Evolutionary conservation across 2,329 filamentous ascomycete genomes (phyloP).

Genomic region (Rutstroemia sp.): DNA sequence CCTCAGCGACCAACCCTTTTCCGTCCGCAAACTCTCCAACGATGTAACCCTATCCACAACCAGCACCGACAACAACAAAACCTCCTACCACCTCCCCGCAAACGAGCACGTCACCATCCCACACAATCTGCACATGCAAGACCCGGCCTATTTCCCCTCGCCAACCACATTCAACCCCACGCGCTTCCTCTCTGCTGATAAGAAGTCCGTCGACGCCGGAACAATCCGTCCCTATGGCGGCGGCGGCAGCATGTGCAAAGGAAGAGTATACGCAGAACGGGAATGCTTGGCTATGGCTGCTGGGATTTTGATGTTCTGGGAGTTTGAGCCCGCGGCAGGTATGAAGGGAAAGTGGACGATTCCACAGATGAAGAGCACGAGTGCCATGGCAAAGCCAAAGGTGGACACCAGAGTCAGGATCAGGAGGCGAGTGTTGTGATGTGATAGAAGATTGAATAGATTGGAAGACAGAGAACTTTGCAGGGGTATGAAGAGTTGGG

Average conservation of each 20-base stretch:
- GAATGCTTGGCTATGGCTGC: slow-evolving; percentile 43
- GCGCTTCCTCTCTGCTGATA: slow-evolving; percentile 34
- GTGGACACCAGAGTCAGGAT: slow-evolving; percentile 48
- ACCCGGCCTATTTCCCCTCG: slow-evolving; percentile 32
- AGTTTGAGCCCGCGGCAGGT: slow-evolving; percentile 39
- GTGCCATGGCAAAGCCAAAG: slow-evolving; percentile 42
- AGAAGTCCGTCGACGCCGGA: slow-evolving; percentile 15
- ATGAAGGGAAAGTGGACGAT: slow-evolving; percentile 37
- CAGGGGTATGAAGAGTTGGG: background rate
- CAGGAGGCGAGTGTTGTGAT: slow-evolving; percentile 29
- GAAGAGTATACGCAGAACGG: slow-evolving; percentile 41
- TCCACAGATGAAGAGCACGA: slow-evolving; percentile 41
- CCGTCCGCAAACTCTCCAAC: slow-evolving; percentile 33
- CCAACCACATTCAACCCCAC: slow-evolving; percentile 37
- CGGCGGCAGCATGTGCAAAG: slow-evolving; percentile 42
- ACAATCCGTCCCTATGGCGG: slow-evolving; percentile 42
- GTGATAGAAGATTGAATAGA: background rate
- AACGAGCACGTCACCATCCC: slow-evolving; percentile 38
- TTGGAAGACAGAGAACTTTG: background rate
- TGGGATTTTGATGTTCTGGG: slow-evolving; percentile 47
- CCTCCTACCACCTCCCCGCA: slow-evolving; percentile 34
- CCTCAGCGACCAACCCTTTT: slow-evolving; percentile 35
- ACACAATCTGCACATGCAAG: slow-evolving; percentile 36
- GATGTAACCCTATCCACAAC: slow-evolving; percentile 29
- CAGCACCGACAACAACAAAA: slow-evolving; percentile 19